phyloP scores from a whole-genome alignment of 169 alveolate species.

The Theileria sp. region DNA sequence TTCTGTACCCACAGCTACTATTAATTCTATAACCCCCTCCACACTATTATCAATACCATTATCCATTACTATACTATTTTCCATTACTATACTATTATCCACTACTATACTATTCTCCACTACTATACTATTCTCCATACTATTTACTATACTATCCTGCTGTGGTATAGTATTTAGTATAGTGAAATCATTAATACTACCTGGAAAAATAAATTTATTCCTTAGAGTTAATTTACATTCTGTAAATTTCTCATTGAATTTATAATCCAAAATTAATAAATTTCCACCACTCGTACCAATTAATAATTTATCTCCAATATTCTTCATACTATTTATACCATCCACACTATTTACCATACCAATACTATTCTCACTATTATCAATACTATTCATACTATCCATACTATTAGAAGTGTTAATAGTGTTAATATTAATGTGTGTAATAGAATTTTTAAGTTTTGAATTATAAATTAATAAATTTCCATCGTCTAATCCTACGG shows the following conservation, averaged over 20 bases:
- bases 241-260: slow-evolving; percentile 17
- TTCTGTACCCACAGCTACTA: slow-evolving; percentile 61
- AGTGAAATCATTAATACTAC: slow-evolving; percentile 46
- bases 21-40: no score
- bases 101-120: no score
- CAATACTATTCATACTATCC: no score
- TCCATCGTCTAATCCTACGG: slow-evolving; percentile 56
- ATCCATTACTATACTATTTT: no score
- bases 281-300: slow-evolving; percentile 54
- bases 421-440: slow-evolving; percentile 20
- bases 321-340: slow-evolving; percentile 32
- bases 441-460: slow-evolving; percentile 41
- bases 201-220: slow-evolving; percentile 23
- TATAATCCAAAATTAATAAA: slow-evolving; percentile 26
- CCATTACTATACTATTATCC: no score
- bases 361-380: no score
- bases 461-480: slow-evolving; percentile 38
- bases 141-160: no score
- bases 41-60: no score
- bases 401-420: no score
- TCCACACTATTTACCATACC: no score
- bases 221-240: slow-evolving; percentile 17
- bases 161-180: neutral
- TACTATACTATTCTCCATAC: no score
- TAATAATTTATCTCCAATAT: slow-evolving; percentile 7